Evolutionary conservation across 352 stramenopile species (phyloP).

Genomic region (Blastocystis sp.): DNA sequence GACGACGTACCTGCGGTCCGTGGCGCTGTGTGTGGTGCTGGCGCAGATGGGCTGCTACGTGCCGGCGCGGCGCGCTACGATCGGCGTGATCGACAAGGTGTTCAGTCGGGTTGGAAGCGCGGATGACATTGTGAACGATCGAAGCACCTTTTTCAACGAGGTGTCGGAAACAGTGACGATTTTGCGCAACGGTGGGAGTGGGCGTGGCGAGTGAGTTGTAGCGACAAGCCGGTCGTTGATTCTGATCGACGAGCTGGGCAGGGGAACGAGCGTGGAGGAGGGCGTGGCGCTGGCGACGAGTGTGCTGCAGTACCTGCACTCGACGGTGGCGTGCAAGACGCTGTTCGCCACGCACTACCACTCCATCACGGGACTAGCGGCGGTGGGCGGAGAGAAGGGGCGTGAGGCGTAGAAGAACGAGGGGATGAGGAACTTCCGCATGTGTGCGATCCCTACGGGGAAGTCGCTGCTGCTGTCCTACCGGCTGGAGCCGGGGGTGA

Average conservation of each 20-base stretch:
- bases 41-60: constrained; percentile 65
- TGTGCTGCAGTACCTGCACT: constrained; percentile 50
- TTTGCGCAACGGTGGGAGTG: constrained; percentile 23
- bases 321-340: constrained; percentile 25
- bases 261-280: constrained; percentile 63
- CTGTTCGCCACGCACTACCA: constrained; percentile 65
- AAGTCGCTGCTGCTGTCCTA: constrained; percentile 57
- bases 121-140: constrained; percentile 64
- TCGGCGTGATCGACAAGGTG: constrained; percentile 59
- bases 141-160: constrained; percentile 53
- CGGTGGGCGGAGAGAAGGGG: neutral
- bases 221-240: constrained; percentile 57
- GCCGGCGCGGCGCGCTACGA: neutral
- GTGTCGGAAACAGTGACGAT: constrained; percentile 55
- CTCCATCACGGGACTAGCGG: constrained; percentile 12
- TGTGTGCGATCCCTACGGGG: constrained; percentile 37
- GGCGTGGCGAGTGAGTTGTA: neutral
- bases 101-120: constrained; percentile 52
- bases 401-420: neutral
- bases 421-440: constrained; percentile 48
- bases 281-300: constrained; percentile 41
- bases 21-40: constrained; percentile 60
- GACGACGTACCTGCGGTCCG: constrained; percentile 49
- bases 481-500: constrained; percentile 45
- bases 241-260: constrained; percentile 60